These are phyloP conservation scores for Pseudocercospora fijiensis DNA, from an alignment of 2,329 filamentous ascomycete species.

Conservation along the genomic window DNA sequence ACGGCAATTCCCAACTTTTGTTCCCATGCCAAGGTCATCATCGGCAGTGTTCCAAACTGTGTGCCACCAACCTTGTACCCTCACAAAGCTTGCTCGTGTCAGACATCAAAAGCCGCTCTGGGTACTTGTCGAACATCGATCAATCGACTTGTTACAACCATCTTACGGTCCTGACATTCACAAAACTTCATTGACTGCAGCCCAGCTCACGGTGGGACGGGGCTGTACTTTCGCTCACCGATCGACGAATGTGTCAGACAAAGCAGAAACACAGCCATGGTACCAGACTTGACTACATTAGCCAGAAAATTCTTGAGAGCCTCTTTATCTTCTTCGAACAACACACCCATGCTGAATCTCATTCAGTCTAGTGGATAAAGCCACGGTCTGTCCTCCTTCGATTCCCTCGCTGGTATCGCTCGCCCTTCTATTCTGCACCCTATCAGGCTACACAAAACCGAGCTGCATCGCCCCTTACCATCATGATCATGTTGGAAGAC, in stretches of 20 bases:
- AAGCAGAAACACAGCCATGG: background rate
- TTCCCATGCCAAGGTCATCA: conserved; percentile 1
- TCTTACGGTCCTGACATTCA: background rate
- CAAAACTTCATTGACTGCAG: background rate
- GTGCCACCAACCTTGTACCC: conserved; percentile 20
- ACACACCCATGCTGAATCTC: background rate
- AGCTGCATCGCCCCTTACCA: too few relatives aligned
- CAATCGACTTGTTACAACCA: background rate
- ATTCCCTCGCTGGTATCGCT: too few relatives aligned
- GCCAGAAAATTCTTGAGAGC: background rate
- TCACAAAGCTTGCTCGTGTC: conserved; percentile 12
- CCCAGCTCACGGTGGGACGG: background rate
- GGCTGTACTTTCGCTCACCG: background rate
- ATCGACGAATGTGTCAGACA: background rate
- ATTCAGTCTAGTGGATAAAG: too few relatives aligned
- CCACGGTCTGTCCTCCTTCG: too few relatives aligned
- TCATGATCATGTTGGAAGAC: too few relatives aligned
- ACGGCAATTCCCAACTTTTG: background rate
- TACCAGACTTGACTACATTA: background rate
- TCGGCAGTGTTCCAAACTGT: conserved; percentile 13
- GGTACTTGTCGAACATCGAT: background rate
- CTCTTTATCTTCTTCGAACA: background rate
- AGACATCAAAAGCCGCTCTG: background rate
- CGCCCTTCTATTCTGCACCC: too few relatives aligned
- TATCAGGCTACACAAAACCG: too few relatives aligned